These are phyloP conservation scores for Russula brevipes DNA, from an alignment of 768 basidiomycete species.

Conservation along the genomic window DNA sequence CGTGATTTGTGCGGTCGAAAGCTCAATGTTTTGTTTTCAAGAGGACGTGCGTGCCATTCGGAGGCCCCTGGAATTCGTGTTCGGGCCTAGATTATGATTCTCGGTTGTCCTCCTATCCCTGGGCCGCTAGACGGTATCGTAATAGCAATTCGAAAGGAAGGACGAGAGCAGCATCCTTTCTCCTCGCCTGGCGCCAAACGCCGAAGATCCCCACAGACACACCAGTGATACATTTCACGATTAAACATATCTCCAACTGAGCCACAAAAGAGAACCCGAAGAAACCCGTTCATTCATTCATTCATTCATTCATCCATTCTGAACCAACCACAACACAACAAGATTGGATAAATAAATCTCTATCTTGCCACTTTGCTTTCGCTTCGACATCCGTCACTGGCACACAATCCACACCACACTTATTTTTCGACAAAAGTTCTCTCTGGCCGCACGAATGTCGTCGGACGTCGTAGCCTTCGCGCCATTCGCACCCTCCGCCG, in stretches of 20 bases:
- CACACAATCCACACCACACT: no score
- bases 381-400: not conserved
- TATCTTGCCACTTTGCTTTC: not conserved
- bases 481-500: not conserved
- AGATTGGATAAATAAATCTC: not conserved
- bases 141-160: not conserved
- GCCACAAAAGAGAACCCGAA: not conserved
- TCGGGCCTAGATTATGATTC: no score
- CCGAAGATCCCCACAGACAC: not conserved
- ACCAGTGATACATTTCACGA: not conserved
- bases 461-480: not conserved
- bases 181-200: constrained; percentile 12
- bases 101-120: not conserved
- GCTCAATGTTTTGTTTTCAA: no score
- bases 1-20: no score
- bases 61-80: no score
- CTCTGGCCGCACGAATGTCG: not conserved
- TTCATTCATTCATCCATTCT: no score
- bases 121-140: not conserved
- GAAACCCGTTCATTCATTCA: no score
- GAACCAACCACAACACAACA: not conserved
- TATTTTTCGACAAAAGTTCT: no score
- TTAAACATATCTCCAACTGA: not conserved
- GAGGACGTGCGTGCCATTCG: no score
- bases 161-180: not conserved